Evolutionary conservation across 306 rosid species (phyloP).

Genomic region (Cucurbita ficifolia): DNA sequence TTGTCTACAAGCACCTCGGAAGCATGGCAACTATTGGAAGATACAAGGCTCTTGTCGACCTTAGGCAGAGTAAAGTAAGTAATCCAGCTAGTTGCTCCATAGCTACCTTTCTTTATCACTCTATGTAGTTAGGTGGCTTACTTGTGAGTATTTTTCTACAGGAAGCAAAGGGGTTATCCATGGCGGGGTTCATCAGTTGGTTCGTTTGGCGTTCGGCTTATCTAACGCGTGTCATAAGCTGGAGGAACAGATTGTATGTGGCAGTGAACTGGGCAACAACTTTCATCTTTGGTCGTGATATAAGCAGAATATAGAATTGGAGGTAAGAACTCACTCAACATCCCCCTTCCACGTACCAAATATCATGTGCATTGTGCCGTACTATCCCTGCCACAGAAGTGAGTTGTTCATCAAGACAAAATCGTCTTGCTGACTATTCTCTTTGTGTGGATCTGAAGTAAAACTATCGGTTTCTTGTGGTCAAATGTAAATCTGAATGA

Average conservation of each 20-base stretch:
- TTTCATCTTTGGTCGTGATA: conserved; percentile 78
- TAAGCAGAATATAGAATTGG: conserved; percentile 59
- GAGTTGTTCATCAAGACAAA: neutral
- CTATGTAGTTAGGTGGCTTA: conserved; percentile 7
- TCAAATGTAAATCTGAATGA: neutral
- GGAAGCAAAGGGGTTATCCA: conserved; percentile 63
- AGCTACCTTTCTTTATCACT: neutral
- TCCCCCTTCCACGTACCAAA: neutral
- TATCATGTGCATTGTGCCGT: neutral
- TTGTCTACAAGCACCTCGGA: conserved; percentile 85
- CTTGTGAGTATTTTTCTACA: conserved; percentile 15
- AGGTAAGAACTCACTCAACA: conserved; percentile 10
- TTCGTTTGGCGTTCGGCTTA: conserved; percentile 82
- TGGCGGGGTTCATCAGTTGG: conserved; percentile 87
- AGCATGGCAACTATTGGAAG: conserved; percentile 95
- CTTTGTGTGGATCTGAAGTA: neutral
- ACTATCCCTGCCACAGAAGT: neutral
- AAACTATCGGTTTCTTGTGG: neutral
- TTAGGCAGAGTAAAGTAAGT: conserved; percentile 78
- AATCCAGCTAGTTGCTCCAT: neutral
- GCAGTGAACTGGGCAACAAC: conserved; percentile 93
- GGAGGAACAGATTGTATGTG: conserved; percentile 94
- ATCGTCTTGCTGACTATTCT: neutral
- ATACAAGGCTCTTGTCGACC: conserved; percentile 94
- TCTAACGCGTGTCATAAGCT: conserved; percentile 77